phyloP scores from a whole-genome alignment of 352 stramenopile species.

The Globisporangium radiosum region DNA sequence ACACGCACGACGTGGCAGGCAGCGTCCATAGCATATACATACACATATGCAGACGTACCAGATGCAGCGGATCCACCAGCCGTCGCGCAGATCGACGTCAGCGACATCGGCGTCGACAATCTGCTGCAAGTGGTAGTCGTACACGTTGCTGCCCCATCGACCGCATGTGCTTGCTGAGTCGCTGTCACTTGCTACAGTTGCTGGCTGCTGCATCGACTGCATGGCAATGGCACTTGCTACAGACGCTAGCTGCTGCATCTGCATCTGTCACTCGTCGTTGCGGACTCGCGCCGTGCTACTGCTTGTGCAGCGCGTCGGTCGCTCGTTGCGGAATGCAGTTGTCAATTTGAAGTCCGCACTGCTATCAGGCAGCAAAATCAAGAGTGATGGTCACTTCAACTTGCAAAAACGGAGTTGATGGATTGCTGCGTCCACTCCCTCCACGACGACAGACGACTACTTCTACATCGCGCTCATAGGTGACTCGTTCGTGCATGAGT shows the following conservation, averaged over 20 bases:
- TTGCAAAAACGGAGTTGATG: slow-evolving; percentile 9
- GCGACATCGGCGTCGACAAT: slow-evolving; percentile 32
- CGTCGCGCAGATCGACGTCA: slow-evolving; percentile 34
- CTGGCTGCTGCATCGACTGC: background rate
- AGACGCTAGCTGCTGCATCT: background rate
- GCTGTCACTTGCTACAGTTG: background rate
- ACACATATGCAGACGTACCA: slow-evolving; percentile 15
- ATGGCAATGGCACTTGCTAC: background rate
- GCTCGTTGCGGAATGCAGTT: slow-evolving; percentile 2
- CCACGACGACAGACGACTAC: too few relatives aligned
- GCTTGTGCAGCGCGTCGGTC: background rate
- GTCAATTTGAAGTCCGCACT: background rate
- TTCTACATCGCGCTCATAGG: slow-evolving; percentile 94
- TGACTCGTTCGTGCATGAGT: slow-evolving; percentile 90
- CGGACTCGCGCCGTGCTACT: slow-evolving; percentile 1
- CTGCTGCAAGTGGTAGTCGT: slow-evolving; percentile 34
- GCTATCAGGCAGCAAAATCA: background rate
- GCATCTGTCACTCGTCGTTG: background rate
- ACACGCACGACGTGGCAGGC: background rate
- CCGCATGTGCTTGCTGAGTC: background rate
- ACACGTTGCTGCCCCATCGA: slow-evolving; percentile 34
- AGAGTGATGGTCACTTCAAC: slow-evolving; percentile 50
- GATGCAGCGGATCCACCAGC: slow-evolving; percentile 47
- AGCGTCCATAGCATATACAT: background rate
- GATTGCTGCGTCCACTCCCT: too few relatives aligned